phyloP scores from a whole-genome alignment of 192 early-diverging fungal genomes.

The Rhizophagus clarus region DNA sequence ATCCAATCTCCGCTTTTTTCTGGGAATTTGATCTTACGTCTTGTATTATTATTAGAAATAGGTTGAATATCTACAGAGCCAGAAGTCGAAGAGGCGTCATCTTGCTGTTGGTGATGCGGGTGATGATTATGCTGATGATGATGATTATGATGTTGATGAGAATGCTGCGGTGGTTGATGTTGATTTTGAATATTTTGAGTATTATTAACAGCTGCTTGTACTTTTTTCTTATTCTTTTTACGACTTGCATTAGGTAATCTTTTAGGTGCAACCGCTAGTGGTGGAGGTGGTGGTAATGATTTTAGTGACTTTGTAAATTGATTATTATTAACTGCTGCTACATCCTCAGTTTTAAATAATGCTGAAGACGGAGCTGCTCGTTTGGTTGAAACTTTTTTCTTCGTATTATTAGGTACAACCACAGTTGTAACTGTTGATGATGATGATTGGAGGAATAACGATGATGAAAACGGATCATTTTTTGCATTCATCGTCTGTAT shows the following conservation, averaged over 20 bases:
- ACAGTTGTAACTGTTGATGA: neutral
- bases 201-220: neutral
- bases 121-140: conserved; percentile 10
- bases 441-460: conserved; percentile 13
- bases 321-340: neutral
- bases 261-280: conserved; percentile 15
- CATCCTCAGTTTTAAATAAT: conserved; percentile 21
- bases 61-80: conserved; percentile 29
- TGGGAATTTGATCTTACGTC: conserved; percentile 21
- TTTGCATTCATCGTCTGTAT: conserved; percentile 32
- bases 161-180: neutral
- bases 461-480: conserved; percentile 29
- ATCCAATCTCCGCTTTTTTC: conserved; percentile 34
- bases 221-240: conserved; percentile 35
- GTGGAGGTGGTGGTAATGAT: neutral
- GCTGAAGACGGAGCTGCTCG: conserved; percentile 22
- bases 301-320: neutral
- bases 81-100: conserved; percentile 29
- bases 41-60: conserved; percentile 1
- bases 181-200: neutral
- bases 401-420: neutral
- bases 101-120: conserved; percentile 15
- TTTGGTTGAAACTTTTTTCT: conserved; percentile 30
- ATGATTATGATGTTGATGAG: conserved; percentile 10
- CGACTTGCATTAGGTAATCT: conserved; percentile 23